Base-by-base conservation (phyloP, 106 monocot genomes). In the Ottelia alismoides region DNA sequence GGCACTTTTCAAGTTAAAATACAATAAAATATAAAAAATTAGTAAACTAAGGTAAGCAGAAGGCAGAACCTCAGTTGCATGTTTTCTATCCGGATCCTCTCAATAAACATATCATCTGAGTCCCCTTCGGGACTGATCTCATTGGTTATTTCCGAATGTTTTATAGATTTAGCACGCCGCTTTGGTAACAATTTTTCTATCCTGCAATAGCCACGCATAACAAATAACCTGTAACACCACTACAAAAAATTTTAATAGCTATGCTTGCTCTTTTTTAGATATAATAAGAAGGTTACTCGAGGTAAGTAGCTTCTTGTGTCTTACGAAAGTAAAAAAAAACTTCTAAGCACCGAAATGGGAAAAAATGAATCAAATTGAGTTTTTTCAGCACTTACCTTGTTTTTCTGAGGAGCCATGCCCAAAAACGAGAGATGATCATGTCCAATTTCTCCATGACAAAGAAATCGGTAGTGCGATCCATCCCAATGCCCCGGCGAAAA, bases 1-100 rank as follows among this genome's bases (percentile, higher is more conserved):
- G n/a, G n/a, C n/a, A 47, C 60, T 6, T 43, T 43, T 43, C 10
- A 43, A 43, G 40, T 43, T 16, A 6, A 43, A 43, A 16, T 43
- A 43, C 40, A n/a, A n/a, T n/a, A n/a, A n/a, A n/a, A n/a, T n/a
- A n/a, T n/a, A n/a, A n/a, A n/a, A n/a, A 43, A 16, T 16, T 43
- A 43, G 6, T 6, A 16, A 7, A 43, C 6, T 43, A 7, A 16
- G 16, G 16, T 43, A 16, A 7, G 16, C 10, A 7, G 40, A 7
- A n/a, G 17, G 17, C 10, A 28, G 20, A 57, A 96, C 96, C 82
- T 96, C 43, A 89, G 53, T 28, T 85, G 69, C 75, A 86, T 81
- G 46, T 72, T 85, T 74, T 85, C 79, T 55, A 96, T 65, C 23
- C 96, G 84, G 58, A 82, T 72, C 18, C 96, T 77, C 72, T 96